Evolutionary conservation across 116 monocot species (phyloP).

Genomic region (Papilionanthe hybrid): DNA sequence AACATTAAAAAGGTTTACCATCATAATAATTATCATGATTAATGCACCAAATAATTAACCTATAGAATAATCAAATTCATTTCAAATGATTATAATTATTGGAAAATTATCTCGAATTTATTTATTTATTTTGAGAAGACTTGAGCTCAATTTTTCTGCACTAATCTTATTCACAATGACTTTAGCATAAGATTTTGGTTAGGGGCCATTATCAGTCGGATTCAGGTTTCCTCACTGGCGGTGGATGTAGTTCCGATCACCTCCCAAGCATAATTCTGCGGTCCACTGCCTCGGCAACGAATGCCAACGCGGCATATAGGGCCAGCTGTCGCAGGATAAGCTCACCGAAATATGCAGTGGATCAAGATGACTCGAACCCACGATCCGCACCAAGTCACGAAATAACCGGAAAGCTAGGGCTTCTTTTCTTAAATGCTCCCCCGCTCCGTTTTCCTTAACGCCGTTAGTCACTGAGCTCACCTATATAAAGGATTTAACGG

Average conservation of each 20-base stretch:
- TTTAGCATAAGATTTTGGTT: not conserved
- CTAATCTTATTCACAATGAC: no score
- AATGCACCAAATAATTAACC: no score
- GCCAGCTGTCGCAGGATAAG: not conserved
- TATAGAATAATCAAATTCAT: no score
- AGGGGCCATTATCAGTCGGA: not conserved
- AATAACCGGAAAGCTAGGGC: not conserved
- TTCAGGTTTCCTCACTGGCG: not conserved
- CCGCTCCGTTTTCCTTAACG: slow-evolving; percentile 5
- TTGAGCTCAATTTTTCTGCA: no score
- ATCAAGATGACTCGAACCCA: not conserved
- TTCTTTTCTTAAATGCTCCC: not conserved
- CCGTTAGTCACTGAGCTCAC: not conserved
- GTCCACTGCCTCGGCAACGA: not conserved
- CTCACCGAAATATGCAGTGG: not conserved
- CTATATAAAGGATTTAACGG: slow-evolving; percentile 3
- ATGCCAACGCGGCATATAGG: not conserved
- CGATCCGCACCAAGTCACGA: not conserved
- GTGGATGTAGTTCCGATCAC: not conserved
- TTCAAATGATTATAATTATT: no score
- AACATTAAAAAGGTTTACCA: no score
- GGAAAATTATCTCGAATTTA: no score
- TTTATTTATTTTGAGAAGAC: no score
- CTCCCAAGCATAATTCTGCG: not conserved
- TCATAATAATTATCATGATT: no score